These are phyloP conservation scores for Rhododendron ferrugineum DNA, from an alignment of 148 eudicot species.

Conservation along the genomic window DNA sequence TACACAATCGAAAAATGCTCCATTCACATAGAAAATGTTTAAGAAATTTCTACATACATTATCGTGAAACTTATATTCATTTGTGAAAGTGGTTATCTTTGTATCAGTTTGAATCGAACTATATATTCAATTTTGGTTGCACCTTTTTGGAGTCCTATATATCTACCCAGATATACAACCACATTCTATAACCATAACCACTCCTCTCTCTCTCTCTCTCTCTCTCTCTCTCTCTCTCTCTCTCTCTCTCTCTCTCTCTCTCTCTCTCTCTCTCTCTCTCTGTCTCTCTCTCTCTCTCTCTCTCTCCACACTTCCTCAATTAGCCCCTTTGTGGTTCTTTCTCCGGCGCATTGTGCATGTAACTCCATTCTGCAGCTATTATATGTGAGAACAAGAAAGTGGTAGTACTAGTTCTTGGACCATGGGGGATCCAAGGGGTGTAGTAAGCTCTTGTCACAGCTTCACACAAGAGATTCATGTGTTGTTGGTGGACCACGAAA, in stretches of 20 bases:
- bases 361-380: neutral
- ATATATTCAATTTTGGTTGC: neutral
- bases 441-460: neutral
- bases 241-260: neutral
- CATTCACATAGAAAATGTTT: neutral
- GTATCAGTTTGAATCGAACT: neutral
- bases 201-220: neutral
- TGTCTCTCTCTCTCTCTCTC: no score
- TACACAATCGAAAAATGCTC: neutral
- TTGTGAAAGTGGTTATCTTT: neutral
- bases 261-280: no score
- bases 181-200: neutral
- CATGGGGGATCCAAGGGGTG: neutral
- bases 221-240: neutral
- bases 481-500: slow-evolving; percentile 2
- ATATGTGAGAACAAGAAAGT: slow-evolving; percentile 4
- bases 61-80: neutral
- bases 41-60: neutral
- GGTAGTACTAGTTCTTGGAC: neutral
- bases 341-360: neutral
- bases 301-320: neutral
- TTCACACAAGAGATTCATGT: slow-evolving; percentile 1
- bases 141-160: neutral
- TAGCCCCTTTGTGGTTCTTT: neutral
- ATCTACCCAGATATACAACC: neutral